A percentile compares a stretch with the other conserved stretches of the same genome.
Conservation (phyloP, 73 alveolate genomes). For the Blepharisma japonicum region DNA sequence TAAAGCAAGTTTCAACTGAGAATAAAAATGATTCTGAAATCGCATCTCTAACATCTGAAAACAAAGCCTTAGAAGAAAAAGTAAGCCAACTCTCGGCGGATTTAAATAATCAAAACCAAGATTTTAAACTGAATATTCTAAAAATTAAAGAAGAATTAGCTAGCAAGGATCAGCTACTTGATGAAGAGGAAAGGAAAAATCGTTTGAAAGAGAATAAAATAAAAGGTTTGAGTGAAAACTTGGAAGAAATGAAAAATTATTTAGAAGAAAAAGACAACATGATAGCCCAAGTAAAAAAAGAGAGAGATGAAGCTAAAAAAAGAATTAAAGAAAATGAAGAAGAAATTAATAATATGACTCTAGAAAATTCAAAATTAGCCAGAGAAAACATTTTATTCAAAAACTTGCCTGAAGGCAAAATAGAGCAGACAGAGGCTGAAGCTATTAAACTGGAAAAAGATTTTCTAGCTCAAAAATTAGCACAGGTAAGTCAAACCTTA, state of each 20-base stretch:
- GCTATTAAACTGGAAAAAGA: no score
- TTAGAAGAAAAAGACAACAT: constrained; percentile 19
- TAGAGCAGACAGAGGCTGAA: no score
- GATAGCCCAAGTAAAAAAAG: constrained; percentile 13
- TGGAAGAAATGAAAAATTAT: neutral
- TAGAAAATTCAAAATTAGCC: no score
- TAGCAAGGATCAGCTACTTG: no score
- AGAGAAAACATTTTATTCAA: no score
- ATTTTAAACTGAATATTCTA: neutral
- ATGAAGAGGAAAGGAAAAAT: no score
- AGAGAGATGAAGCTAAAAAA: constrained; percentile 4
- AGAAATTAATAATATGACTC: constrained; percentile 15
- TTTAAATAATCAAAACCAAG: neutral
- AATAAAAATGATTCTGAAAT: constrained; percentile 1
- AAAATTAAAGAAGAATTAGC: neutral
- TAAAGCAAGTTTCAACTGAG: neutral
- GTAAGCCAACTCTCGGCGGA: constrained; percentile 20
- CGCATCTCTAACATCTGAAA: neutral
- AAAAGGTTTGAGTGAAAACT: neutral
- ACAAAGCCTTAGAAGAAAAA: neutral
- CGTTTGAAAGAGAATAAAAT: no score
- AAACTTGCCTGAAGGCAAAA: no score
- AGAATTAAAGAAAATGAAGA: constrained; percentile 12
- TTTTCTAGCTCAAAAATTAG: no score
- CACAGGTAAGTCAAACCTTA: no score